Evolutionary conservation across 768 basidiomycete genomes (phyloP).

Genomic region (Tylopilus rubrobrunneus): DNA sequence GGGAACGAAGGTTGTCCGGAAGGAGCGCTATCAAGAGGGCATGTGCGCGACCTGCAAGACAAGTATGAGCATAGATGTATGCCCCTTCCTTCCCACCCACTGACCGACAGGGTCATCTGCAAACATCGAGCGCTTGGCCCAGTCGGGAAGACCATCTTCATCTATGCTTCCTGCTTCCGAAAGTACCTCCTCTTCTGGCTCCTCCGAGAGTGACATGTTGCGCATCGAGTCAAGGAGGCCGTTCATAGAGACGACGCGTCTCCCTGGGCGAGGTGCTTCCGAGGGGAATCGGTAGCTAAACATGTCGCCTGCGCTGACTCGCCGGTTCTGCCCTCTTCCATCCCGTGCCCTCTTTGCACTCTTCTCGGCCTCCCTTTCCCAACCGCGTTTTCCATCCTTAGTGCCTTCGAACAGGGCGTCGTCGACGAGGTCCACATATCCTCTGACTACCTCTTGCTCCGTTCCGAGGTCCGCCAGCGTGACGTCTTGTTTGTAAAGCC

Average conservation of each 20-base stretch:
- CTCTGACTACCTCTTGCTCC: constrained; percentile 53
- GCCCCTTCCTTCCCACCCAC: constrained; percentile 18
- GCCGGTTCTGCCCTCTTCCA: constrained; percentile 35
- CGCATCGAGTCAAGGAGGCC: constrained; percentile 55
- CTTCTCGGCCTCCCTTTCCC: constrained; percentile 45
- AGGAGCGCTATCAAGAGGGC: constrained; percentile 58
- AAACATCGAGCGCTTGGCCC: constrained; percentile 66
- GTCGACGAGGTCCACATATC: constrained; percentile 77
- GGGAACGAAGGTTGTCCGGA: constrained; percentile 48
- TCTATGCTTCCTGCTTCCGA: constrained; percentile 45
- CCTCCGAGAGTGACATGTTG: constrained; percentile 46
- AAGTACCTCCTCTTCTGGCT: constrained; percentile 52
- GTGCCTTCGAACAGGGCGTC: constrained; percentile 69
- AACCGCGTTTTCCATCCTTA: constrained; percentile 44
- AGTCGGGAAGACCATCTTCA: constrained; percentile 71
- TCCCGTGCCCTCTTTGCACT: constrained; percentile 41
- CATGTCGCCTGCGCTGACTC: constrained; percentile 29
- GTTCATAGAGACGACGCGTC: constrained; percentile 53
- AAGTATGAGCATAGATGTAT: constrained; percentile 1
- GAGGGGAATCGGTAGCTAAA: constrained; percentile 22
- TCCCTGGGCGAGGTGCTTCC: constrained; percentile 24
- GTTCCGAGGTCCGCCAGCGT: constrained; percentile 47
- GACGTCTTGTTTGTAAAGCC: constrained; percentile 74
- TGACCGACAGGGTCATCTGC: constrained; percentile 55
- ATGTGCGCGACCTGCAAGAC: constrained; percentile 56